A percentile compares a stretch with the other conserved stretches of the same genome.
Evolutionary conservation across 768 basidiomycete species (phyloP).

Genomic region (Lentinula sp.): DNA sequence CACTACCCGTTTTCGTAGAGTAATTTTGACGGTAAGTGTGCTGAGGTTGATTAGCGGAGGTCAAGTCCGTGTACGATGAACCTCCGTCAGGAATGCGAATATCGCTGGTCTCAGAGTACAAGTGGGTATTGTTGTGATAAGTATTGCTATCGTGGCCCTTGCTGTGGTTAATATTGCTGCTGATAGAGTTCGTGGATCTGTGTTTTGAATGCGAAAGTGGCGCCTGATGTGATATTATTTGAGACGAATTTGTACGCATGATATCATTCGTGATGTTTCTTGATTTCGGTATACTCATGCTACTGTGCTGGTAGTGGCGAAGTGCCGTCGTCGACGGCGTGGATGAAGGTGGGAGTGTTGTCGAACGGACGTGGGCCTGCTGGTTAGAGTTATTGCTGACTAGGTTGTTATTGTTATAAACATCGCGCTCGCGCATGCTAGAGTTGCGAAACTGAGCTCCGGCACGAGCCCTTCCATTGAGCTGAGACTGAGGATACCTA

Average conservation of each 20-base stretch:
- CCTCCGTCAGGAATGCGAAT: conserved; percentile 13
- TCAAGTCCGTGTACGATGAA: conserved; percentile 5
- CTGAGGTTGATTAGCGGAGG: conserved; percentile 1
- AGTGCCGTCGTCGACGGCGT: conserved; percentile 16
- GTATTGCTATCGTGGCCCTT: conserved; percentile 11
- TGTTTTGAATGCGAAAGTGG: conserved; percentile 16
- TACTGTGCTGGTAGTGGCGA: conserved; percentile 42
- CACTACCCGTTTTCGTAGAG: not conserved
- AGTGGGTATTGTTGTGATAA: conserved; percentile 15
- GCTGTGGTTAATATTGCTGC: conserved; percentile 14
- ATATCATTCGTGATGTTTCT: conserved; percentile 27
- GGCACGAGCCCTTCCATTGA: not conserved
- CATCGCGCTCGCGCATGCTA: not conserved
- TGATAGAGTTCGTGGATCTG: conserved; percentile 17
- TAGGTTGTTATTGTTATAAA: conserved; percentile 7
- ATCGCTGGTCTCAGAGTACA: conserved; percentile 17
- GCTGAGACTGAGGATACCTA: conserved; percentile 7
- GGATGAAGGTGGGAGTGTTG: conserved; percentile 38
- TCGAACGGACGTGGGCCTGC: conserved; percentile 35
- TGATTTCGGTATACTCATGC: conserved; percentile 36
- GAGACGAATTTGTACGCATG: conserved; percentile 8
- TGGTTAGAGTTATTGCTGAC: conserved; percentile 17
- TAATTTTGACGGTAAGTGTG: conserved; percentile 6
- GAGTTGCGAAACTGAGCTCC: not conserved
- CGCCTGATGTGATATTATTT: conserved; percentile 11